Base-by-base conservation (phyloP, 768 basidiomycete genomes). In the Austroboletus eburneus region DNA sequence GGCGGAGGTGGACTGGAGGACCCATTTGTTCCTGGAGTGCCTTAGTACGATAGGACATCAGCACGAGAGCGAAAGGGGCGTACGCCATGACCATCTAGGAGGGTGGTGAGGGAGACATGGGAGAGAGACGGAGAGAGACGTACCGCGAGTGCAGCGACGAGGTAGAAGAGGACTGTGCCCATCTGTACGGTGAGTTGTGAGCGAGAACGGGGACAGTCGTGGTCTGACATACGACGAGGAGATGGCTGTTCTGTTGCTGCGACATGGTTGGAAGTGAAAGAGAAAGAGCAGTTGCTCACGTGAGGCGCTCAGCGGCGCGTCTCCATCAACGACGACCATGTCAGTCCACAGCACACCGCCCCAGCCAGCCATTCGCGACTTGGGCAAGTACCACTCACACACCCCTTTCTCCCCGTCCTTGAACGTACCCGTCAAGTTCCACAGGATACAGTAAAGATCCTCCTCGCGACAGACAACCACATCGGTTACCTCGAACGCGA, bases 391-490 rank as follows among this genome's bases (percentile, higher is more conserved):
- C 32, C 37, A 37, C 32, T 46, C 40, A n/a, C n/a, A n/a, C 49
- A 34, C 39, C 43, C 42, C 24, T 10, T 42, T 39, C 8, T 39
- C n/a, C n/a, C n/a, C n/a, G n/a, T n/a, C n/a, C 23, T 46, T 42
- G 34, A 22, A 36, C 18, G 18, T 32, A 27, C 30, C 27, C 12
- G 12, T 21, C n/a, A 46, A 84, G 85, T 72, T 47, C 67, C 73
- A 17, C 77, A 85, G 50, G 78, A 91, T 59, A 88, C 81, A 1
- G 82, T 92, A 49, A 75, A 71, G 50, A 92, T 97, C 57, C 67
- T 97, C 62, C 81, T 97, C 7, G 94, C 94, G 6, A 96, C 94
- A 0, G 94, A 97, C 69, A 95, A 91, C 55, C 94, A 97, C 59
- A 87, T 99, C 51, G 96, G 96, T 0, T 96, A 91, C 69, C 77